Base-by-base conservation (phyloP, 768 basidiomycete genomes). In the Sporobolomyces pararoseus region DNA sequence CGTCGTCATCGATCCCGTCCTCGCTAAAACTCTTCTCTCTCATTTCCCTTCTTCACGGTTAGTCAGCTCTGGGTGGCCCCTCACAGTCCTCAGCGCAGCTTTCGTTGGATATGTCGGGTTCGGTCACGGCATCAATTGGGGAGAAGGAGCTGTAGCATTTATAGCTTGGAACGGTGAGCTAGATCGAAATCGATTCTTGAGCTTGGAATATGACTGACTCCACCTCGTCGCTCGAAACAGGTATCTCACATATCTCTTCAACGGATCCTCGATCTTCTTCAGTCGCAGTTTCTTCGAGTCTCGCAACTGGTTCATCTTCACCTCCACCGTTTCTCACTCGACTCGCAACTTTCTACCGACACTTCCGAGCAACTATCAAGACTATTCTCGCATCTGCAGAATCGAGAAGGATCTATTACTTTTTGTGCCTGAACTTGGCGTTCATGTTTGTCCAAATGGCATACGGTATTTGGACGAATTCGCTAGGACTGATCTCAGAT, bases 401-500 rank as follows among this genome's bases (percentile, higher is more conserved):
- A 78, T 94, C 91, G 25, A 85, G 92, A 75, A 90, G 89, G 80
- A 98, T 99, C 66, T 97, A 94, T 80, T 97, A 95, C 80, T 99
- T 99, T 81, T 82, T 98, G 58, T 84, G 94, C 79, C 82, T 99
- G 55, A 99, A 99, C 79, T 82, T 98, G 80, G 88, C 86, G 72
- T 99, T 91, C 80, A 98, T 99, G 96, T 83, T 89, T 49, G 87
- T 99, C 16, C 96, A 99, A 80, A 91, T 97, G 90, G 75, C 75
- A 17, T 96, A 94, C 78, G 96, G 96, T 13, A 87, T 98, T 32
- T 93, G 93, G 89, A 99, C 96, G 50, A 99, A 99, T 76, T 92
- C 90, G 75, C 80, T 99, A 54, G 96, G 96, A 9, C 82, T 99
- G 42, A 98, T 99, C 66, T 96, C 93, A 14, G 96, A 99, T 78